Conservation (phyloP, 176 grass and related monocot genomes). For the Panicum miliaceum region DNA sequence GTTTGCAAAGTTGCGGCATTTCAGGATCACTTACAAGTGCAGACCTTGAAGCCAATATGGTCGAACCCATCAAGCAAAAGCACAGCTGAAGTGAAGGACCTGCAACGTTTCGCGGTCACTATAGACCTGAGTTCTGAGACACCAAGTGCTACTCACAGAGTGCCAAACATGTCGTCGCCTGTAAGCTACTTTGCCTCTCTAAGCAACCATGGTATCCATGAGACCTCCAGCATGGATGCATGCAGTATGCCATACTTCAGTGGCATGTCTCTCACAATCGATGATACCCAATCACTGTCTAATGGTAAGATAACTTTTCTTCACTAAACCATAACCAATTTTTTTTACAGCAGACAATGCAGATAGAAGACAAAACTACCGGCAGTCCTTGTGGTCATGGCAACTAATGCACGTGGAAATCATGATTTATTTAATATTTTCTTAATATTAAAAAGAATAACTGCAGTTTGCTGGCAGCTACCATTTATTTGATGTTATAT, state of each 20-base stretch:
- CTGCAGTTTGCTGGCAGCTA: neutral
- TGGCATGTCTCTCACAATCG: slow-evolving; percentile 18
- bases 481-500: neutral
- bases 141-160: slow-evolving; percentile 26
- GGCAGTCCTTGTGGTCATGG: slow-evolving; percentile 3
- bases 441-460: neutral
- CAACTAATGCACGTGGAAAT: neutral
- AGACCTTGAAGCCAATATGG: slow-evolving; percentile 40
- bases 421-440: neutral
- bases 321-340: neutral
- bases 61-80: slow-evolving; percentile 51
- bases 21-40: slow-evolving; percentile 53
- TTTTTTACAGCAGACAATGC: neutral
- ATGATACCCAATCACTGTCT: slow-evolving; percentile 38
- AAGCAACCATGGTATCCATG: slow-evolving; percentile 36
- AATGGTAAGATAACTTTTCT: slow-evolving; percentile 53
- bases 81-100: slow-evolving; percentile 38
- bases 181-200: slow-evolving; percentile 61
- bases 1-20: slow-evolving; percentile 69
- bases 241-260: slow-evolving; percentile 47
- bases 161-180: slow-evolving; percentile 43
- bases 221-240: slow-evolving; percentile 32
- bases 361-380: neutral
- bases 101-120: slow-evolving; percentile 31
- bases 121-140: slow-evolving; percentile 45